Evolutionary conservation across 129 eudicot species (phyloP).

Genomic region (Artemisia argyi): DNA sequence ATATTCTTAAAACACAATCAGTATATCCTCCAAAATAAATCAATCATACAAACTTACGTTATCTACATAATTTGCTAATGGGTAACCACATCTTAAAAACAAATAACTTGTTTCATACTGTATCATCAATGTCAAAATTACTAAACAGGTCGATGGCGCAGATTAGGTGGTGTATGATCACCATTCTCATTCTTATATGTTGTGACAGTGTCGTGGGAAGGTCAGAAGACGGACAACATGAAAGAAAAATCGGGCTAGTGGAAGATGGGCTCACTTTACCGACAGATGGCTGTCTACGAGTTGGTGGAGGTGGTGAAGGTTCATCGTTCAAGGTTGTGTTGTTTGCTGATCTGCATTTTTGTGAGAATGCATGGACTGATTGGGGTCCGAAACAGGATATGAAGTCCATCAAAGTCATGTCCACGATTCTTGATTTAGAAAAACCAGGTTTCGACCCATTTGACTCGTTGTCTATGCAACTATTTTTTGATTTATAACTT

Average conservation of each 20-base stretch:
- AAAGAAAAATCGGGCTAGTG: background rate
- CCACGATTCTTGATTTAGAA: constrained; percentile 66
- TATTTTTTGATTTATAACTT: background rate
- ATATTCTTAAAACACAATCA: constrained; percentile 19
- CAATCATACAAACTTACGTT: constrained; percentile 9
- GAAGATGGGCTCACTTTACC: constrained; percentile 18
- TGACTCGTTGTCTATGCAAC: no score
- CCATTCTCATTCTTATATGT: constrained; percentile 10
- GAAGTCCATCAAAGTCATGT: constrained; percentile 71
- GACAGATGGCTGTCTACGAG: constrained; percentile 32
- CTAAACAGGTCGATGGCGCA: background rate
- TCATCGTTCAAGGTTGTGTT: constrained; percentile 74
- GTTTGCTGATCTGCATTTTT: constrained; percentile 91
- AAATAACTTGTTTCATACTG: constrained; percentile 9
- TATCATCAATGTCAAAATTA: constrained; percentile 19
- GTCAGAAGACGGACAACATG: constrained; percentile 1
- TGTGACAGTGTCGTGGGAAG: constrained; percentile 9
- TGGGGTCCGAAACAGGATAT: constrained; percentile 85
- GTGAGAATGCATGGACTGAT: constrained; percentile 77
- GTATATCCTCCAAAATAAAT: constrained; percentile 23
- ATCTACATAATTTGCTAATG: background rate
- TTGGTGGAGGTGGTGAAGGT: constrained; percentile 33
- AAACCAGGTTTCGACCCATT: constrained; percentile 50
- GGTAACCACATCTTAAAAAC: background rate
- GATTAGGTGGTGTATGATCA: constrained; percentile 10